These are phyloP conservation scores for Paramecium caudatum DNA, from an alignment of 73 alveolate species.

Conservation along the genomic window DNA sequence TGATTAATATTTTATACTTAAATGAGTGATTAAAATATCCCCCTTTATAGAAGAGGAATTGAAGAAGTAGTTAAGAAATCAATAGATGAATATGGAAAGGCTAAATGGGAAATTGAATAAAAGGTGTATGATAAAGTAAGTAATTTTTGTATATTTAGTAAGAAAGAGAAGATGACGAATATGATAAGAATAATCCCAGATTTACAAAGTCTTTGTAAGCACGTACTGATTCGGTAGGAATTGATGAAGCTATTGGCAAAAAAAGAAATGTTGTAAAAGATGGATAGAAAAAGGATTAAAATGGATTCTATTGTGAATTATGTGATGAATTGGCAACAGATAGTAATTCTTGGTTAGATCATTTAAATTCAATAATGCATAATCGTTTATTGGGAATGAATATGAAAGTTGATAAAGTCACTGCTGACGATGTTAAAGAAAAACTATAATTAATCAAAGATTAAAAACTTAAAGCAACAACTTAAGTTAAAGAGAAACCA, in stretches of 20 bases:
- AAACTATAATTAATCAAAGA: conserved; percentile 21
- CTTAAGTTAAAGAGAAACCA: background rate
- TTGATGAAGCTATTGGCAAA: conserved; percentile 59
- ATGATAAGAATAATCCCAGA: conserved; percentile 13
- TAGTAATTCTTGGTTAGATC: conserved; percentile 71
- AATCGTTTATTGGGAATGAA: conserved; percentile 70
- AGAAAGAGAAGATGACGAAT: background rate
- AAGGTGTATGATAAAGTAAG: conserved; percentile 9
- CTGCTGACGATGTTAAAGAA: conserved; percentile 4
- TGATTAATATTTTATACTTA: conserved; percentile 18
- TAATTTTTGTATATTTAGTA: background rate
- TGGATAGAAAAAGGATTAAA: conserved; percentile 44
- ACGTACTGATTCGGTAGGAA: conserved; percentile 37
- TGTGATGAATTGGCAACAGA: conserved; percentile 70
- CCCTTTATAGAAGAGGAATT: background rate
- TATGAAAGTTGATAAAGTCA: conserved; percentile 70
- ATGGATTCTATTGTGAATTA: conserved; percentile 68
- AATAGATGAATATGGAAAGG: background rate
- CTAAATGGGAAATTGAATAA: background rate
- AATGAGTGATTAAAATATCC: background rate
- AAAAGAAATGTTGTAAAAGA: conserved; percentile 27
- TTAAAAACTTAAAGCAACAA: background rate
- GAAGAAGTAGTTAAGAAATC: conserved; percentile 30
- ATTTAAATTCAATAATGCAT: conserved; percentile 43
- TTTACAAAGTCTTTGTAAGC: conserved; percentile 33